Evolutionary conservation across 768 basidiomycete species (phyloP), one percentile per base, ranked within the genome.

Genomic region (Ramaria sp.): DNA sequence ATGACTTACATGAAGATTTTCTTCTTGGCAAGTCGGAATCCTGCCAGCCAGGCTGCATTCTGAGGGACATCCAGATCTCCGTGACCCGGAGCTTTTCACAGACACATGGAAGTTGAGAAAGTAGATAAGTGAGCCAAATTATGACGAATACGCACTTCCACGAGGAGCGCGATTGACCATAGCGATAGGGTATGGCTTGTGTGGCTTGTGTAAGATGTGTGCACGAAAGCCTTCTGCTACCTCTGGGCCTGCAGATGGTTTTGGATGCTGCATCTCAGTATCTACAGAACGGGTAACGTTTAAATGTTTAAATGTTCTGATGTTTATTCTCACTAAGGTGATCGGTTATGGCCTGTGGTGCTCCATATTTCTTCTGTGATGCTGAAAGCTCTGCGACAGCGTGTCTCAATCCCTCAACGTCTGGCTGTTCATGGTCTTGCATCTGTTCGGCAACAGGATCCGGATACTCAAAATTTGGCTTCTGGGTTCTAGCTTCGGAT

Each of bases 21-120:
- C 61, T 73, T 73, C 62, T 73, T 67, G 7, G 84, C 83, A 55
- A 79, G 77, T 52, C 74, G 69, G 60, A 85, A 71, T 2, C 73
- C 83, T 20, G 79, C 77, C 38, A 86, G 71, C 82, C 82, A 85
- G 5, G 83, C 82, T 7, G 74, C 74, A 56, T 83, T 79, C 64
- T 86, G 84, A 2, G 83, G 78, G 41, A 71, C 71, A 16, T 74
- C 73, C 52, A 76, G 68, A 50, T 64, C 65, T 18, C 70, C 65
- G 61, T 72, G 74, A n/a, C 73, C 73, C 10, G 76, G 72, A 48
- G 65, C 71, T 71, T 34, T 34, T 13, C n/a, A n/a, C n/a, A n/a
- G n/a, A 9, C 13, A 34, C 32, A 34, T 34, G 8, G 3, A 13
- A 13, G 8, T 34, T 34, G 32, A 34, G 32, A 34, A 3, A 34